A percentile compares a stretch with the other conserved stretches of the same genome.
These are phyloP conservation scores for Bruguiera hainesii DNA, from an alignment of 441 rosid species.

Conservation along the genomic window DNA sequence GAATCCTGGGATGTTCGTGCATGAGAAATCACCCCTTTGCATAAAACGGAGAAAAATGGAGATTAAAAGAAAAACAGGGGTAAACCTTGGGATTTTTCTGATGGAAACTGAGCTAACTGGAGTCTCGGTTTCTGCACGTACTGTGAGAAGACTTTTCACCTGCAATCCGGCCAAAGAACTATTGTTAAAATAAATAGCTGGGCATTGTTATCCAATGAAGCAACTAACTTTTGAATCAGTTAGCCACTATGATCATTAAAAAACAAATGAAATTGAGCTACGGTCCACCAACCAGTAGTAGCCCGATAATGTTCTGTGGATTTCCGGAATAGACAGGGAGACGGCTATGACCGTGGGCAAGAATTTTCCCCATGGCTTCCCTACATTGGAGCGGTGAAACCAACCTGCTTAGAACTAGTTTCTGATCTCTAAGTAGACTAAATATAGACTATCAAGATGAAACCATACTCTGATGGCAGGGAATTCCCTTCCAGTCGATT, in stretches of 20 bases:
- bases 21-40: slow-evolving; percentile 2
- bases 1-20: slow-evolving; percentile 52
- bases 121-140: slow-evolving; percentile 94
- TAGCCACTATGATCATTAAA: slow-evolving; percentile 4
- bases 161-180: slow-evolving; percentile 23
- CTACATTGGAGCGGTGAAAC: slow-evolving; percentile 32
- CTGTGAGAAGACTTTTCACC: slow-evolving; percentile 95
- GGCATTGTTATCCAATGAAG: not conserved
- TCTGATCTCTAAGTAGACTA: not conserved
- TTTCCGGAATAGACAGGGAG: slow-evolving; percentile 88
- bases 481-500: not conserved
- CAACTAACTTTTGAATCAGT: slow-evolving; percentile 10
- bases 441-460: not conserved
- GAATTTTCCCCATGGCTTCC: slow-evolving; percentile 97
- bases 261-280: not conserved
- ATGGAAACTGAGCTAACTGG: slow-evolving; percentile 93
- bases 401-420: not conserved
- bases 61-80: slow-evolving; percentile 2
- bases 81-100: slow-evolving; percentile 81
- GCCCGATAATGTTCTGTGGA: slow-evolving; percentile 83
- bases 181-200: not conserved
- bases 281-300: slow-evolving; percentile 59
- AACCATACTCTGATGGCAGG: not conserved
- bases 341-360: slow-evolving; percentile 94
- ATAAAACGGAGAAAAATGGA: not conserved